Evolutionary conservation across 345 rosid genomes (phyloP), one percentile per base, ranked within the genome.

Genomic region (Euclidium syriacum): DNA sequence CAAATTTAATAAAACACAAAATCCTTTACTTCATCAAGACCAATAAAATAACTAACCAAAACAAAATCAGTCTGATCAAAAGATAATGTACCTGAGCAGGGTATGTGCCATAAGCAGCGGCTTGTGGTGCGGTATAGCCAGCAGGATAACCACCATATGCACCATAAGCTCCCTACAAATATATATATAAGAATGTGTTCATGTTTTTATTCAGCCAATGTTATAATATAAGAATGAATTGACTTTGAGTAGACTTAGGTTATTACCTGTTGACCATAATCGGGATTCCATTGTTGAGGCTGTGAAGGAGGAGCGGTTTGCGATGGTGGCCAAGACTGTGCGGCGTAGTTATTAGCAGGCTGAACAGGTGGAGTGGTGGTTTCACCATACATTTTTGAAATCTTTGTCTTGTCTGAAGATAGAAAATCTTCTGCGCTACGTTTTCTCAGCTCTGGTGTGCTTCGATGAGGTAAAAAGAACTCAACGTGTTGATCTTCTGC

Each of bases 401-500:
- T 38, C 79, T 95, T 95, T 15, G 88, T 64, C 73, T 76, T 86
- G 61, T 95, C 99, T 14, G 98, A 90, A 32, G 86, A 56, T n/a
- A 86, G 77, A 67, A 68, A 82, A 34, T 95, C 98, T 58, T 90
- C 98, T 2, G 95, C 95, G 32, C 79, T 84, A 41, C 95, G 91
- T 74, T 95, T 95, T 72, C 65, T 95, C 10, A 82, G 67, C 58
- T 84, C 89, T 44, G 91, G 72, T 27, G 76, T 78, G 73, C 86
- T 77, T 68, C 81, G 82, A 56, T 78, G 84, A 41, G 81, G 81
- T 69, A 81, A 53, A 74, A 95, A 90, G 48, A 82, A 77, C 65
- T 82, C 85, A 24, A 91, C 85, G 68, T 95, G 99, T 42, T 84
- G 78, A 71, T 86, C 85, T 71, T 85, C 87, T 9, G 96, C 98